Percentiles rank a stretch among this genome's conserved stretches.
Conservation (phyloP, 768 basidiomycete species). For the Boletellus ananas region DNA sequence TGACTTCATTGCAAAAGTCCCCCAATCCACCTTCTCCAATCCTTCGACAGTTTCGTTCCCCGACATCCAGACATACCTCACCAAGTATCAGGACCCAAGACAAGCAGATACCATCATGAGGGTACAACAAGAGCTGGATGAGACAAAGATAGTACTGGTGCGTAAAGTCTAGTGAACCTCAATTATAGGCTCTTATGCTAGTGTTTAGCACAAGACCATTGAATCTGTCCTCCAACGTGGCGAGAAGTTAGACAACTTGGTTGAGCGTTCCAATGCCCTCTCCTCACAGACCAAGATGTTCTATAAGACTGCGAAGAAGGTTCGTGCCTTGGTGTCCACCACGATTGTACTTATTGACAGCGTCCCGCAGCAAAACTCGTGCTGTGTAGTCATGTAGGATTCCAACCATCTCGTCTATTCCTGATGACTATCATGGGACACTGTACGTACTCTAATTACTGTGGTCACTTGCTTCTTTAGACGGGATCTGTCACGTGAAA, state of each 20-base stretch:
- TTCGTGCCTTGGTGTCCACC: conserved; percentile 30
- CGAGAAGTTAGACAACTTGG: conserved; percentile 93
- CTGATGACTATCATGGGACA: conserved; percentile 15
- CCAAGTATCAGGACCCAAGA: conserved; percentile 94
- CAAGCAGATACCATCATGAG: conserved; percentile 98
- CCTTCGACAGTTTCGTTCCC: conserved; percentile 73
- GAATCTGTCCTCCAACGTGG: conserved; percentile 95
- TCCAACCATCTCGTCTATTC: conserved; percentile 9
- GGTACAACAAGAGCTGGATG: conserved; percentile 96
- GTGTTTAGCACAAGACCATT: conserved; percentile 91
- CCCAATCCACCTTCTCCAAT: conserved; percentile 62
- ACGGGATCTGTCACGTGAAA: conserved; percentile 5
- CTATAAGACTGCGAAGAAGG: conserved; percentile 99
- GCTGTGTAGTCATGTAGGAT: conserved; percentile 81
- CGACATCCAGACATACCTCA: conserved; percentile 69
- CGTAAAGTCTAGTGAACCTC: conserved; percentile 26
- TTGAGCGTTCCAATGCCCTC: conserved; percentile 87
- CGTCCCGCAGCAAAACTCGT: conserved; percentile 82
- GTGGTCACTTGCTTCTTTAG: conserved; percentile 1
- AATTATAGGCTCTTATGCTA: neutral
- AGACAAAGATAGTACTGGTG: conserved; percentile 97
- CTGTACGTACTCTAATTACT: conserved; percentile 20
- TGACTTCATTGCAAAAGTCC: conserved; percentile 81
- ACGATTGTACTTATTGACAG: conserved; percentile 9
- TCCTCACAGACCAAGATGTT: conserved; percentile 96